Conservation (phyloP, 805 yeast species). For the Tetrapisispora arboricola region DNA sequence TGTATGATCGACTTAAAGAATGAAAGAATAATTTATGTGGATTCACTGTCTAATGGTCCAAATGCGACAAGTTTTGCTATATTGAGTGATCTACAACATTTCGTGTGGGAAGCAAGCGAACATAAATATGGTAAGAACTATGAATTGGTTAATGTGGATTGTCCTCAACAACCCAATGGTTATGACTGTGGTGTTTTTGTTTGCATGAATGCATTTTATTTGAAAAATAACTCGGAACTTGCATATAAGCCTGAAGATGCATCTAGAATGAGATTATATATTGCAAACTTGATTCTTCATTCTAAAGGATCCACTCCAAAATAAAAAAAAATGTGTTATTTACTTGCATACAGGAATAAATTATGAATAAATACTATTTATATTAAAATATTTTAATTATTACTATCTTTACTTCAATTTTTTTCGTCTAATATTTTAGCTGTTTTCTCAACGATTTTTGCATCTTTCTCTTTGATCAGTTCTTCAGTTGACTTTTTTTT, state of each 20-base stretch:
- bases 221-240: slow-evolving; percentile 43
- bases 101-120: slow-evolving; percentile 58
- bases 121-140: slow-evolving; percentile 29
- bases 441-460: not conserved
- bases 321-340: not conserved
- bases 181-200: slow-evolving; percentile 93
- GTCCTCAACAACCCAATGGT: slow-evolving; percentile 86
- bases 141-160: slow-evolving; percentile 27
- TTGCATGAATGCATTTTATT: slow-evolving; percentile 60
- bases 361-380: too few relatives aligned
- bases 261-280: slow-evolving; percentile 45
- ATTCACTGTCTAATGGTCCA: slow-evolving; percentile 48
- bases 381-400: too few relatives aligned
- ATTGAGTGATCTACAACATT: slow-evolving; percentile 43
- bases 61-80: slow-evolving; percentile 29
- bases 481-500: not conserved
- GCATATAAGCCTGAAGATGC: slow-evolving; percentile 61
- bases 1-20: slow-evolving; percentile 61
- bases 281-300: slow-evolving; percentile 24
- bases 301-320: not conserved
- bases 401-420: too few relatives aligned
- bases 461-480: not conserved
- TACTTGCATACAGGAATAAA: too few relatives aligned
- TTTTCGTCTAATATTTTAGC: not conserved
- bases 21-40: slow-evolving; percentile 58